phyloP scores from a whole-genome alignment of 2,329 filamentous ascomycete genomes.

The Nemania sp. region DNA sequence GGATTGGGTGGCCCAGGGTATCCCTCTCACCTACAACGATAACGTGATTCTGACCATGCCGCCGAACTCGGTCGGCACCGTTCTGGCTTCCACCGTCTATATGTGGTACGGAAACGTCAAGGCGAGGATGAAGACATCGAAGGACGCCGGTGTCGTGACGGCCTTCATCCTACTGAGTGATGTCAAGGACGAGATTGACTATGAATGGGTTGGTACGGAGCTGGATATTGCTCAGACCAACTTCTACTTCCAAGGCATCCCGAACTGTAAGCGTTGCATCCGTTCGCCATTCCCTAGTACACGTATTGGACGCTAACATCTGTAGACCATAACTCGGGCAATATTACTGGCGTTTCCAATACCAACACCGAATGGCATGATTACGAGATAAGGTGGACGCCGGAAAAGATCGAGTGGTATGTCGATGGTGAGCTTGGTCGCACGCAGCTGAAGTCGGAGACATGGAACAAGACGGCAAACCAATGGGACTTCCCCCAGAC shows the following conservation, averaged over 20 bases:
- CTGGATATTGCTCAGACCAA: conserved; percentile 83
- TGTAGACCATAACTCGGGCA: conserved; percentile 73
- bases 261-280: conserved; percentile 70
- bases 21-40: conserved; percentile 68
- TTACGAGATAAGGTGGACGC: conserved; percentile 92
- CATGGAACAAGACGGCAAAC: conserved; percentile 83
- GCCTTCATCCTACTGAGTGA: conserved; percentile 96
- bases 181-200: conserved; percentile 98
- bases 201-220: conserved; percentile 87
- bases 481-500: conserved; percentile 91
- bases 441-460: conserved; percentile 73
- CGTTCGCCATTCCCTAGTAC: not conserved
- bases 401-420: conserved; percentile 83
- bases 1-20: conserved; percentile 89
- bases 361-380: conserved; percentile 81
- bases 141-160: conserved; percentile 88
- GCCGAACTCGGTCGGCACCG: conserved; percentile 79
- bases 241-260: conserved; percentile 94
- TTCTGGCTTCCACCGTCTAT: conserved; percentile 82
- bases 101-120: conserved; percentile 97
- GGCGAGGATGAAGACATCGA: conserved; percentile 81
- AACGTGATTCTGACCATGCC: conserved; percentile 88
- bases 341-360: conserved; percentile 67
- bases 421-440: conserved; percentile 82
- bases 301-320: conserved; percentile 27